phyloP scores from a whole-genome alignment of 73 alveolate species.

The Paramecium octaurelia region DNA sequence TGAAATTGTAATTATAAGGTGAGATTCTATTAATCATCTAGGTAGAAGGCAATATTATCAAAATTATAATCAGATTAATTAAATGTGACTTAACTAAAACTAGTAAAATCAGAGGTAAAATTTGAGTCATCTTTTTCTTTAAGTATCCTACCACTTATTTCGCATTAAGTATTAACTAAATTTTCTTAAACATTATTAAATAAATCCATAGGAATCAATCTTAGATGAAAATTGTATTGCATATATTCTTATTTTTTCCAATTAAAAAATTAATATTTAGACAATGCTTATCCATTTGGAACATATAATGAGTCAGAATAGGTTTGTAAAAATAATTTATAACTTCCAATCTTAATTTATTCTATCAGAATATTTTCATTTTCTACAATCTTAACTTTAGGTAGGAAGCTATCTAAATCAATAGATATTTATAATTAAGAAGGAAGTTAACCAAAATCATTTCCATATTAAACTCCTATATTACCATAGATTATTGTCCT shows the following conservation, averaged over 20 bases:
- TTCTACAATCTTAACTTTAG: neutral
- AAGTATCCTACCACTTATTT: neutral
- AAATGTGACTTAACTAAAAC: neutral
- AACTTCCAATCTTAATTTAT: neutral
- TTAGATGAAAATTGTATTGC: neutral
- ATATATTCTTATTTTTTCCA: neutral
- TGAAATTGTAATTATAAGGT: neutral
- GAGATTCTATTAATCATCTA: neutral
- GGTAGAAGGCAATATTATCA: neutral
- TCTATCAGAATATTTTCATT: neutral
- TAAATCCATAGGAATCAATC: neutral
- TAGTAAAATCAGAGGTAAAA: neutral
- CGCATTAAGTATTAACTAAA: neutral
- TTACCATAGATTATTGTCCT: neutral
- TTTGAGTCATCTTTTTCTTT: neutral
- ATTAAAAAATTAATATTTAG: neutral
- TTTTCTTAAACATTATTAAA: neutral
- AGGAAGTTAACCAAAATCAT: neutral
- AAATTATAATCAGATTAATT: neutral
- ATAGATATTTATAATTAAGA: neutral
- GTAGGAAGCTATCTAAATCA: neutral
- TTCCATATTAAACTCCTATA: neutral
- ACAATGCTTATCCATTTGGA: neutral
- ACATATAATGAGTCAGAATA: neutral
- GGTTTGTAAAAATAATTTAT: too few relatives aligned